A percentile compares a stretch with the other conserved stretches of the same genome.
Conservation (phyloP, 78 protist species). For the Dictyostelium brefeldianum region DNA sequence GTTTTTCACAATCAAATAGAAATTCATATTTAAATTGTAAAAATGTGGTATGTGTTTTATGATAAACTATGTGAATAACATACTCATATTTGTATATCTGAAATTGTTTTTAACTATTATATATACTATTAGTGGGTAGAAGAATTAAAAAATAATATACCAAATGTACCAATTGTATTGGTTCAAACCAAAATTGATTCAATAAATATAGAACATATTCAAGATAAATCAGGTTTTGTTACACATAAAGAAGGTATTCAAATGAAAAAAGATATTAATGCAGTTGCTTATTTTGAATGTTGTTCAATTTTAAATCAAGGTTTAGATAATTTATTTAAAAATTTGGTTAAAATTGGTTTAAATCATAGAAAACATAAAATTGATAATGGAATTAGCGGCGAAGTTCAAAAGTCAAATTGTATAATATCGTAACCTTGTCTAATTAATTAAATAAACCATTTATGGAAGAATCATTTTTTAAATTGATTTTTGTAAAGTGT, state of each 20-base stretch:
- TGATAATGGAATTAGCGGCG: background rate
- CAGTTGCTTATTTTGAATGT: background rate
- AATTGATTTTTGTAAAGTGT: no score
- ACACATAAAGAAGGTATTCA: background rate
- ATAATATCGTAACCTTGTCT: no score
- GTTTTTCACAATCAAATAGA: no score
- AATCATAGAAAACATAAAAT: no score
- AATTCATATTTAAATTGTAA: no score
- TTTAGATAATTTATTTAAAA: background rate
- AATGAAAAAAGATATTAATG: background rate
- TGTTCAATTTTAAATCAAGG: background rate
- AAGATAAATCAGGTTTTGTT: background rate
- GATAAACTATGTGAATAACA: no score
- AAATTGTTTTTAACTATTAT: no score
- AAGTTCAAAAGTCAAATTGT: background rate
- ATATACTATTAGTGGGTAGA: background rate
- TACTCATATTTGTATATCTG: no score
- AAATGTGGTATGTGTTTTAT: no score
- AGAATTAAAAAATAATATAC: background rate
- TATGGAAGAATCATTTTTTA: no score
- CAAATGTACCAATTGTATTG: constrained; percentile 1
- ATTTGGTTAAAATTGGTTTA: no score
- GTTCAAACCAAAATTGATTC: background rate
- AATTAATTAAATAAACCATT: no score
- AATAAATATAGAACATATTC: background rate